A percentile compares a stretch with the other conserved stretches of the same genome.
phyloP scores from a whole-genome alignment of 768 basidiomycete species.

The Calocybe gangraenosa region DNA sequence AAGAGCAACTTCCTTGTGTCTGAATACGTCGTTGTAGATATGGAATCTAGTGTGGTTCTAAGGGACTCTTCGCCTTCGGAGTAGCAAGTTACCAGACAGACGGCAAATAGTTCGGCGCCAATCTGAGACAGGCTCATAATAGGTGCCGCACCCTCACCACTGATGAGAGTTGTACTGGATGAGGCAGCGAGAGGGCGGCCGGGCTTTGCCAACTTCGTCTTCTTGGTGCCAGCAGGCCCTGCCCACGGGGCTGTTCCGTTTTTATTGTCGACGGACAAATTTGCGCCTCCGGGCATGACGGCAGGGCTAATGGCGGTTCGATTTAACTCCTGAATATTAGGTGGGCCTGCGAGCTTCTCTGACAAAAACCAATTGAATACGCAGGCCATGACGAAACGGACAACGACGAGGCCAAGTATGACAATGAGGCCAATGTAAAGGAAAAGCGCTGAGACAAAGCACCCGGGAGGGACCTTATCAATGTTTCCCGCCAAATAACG shows the following conservation, averaged over 20 bases:
- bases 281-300: conserved; percentile 95
- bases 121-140: conserved; percentile 86
- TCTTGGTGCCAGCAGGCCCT: conserved; percentile 47
- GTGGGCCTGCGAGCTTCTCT: conserved; percentile 72
- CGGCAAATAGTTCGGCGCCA: conserved; percentile 90
- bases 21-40: conserved; percentile 87
- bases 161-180: conserved; percentile 55
- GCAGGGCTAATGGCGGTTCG: conserved; percentile 89
- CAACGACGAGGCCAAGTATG: conserved; percentile 85
- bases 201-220: conserved; percentile 43
- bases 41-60: conserved; percentile 88
- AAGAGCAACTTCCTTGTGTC: conserved; percentile 91
- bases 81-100: conserved; percentile 97
- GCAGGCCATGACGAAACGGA: conserved; percentile 94
- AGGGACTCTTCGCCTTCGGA: conserved; percentile 95
- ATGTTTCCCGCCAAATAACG: conserved; percentile 94
- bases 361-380: conserved; percentile 97
- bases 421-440: conserved; percentile 89
- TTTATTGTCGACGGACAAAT: conserved; percentile 85
- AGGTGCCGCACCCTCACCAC: conserved; percentile 47
- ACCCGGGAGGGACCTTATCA: conserved; percentile 94
- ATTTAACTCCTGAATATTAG: conserved; percentile 65
- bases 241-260: conserved; percentile 96
- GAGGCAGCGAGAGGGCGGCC: conserved; percentile 45
- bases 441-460: conserved; percentile 85